A percentile compares a stretch with the other conserved stretches of the same genome.
Evolutionary conservation across 108 stramenopile species (phyloP).

Genomic region (Nannochloropsis salina): DNA sequence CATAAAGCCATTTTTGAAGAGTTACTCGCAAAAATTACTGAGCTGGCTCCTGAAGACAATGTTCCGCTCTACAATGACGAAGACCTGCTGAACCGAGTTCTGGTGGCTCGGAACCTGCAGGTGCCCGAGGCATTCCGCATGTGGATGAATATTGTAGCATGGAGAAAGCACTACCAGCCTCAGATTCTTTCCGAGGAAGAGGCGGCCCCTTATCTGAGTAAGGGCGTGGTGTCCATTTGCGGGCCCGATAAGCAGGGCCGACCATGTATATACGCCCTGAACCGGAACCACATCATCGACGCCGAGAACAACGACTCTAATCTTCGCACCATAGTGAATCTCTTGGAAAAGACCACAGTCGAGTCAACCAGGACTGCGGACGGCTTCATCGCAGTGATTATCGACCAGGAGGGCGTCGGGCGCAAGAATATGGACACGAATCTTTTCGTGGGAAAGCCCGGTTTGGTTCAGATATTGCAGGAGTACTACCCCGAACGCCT

Average conservation of each 20-base stretch:
- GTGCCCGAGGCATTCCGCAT: background rate
- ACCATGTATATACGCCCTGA: background rate
- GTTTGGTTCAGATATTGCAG: background rate
- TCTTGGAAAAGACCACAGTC: background rate
- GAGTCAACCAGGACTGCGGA: background rate
- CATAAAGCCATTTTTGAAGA: background rate
- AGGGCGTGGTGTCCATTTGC: background rate
- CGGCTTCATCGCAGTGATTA: background rate
- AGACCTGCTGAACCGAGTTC: background rate
- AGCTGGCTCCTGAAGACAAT: conserved; percentile 15
- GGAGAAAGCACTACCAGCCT: background rate
- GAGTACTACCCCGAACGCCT: conserved; percentile 14
- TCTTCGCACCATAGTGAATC: background rate
- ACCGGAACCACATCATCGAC: background rate
- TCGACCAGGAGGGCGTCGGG: conserved; percentile 6
- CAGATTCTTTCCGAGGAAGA: background rate
- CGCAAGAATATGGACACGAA: background rate
- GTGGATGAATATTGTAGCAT: background rate
- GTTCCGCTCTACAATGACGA: background rate
- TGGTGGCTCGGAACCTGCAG: background rate
- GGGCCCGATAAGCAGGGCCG: background rate
- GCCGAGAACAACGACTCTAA: background rate
- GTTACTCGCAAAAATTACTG: background rate
- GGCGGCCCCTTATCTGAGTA: conserved; percentile 8
- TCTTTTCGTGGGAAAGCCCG: background rate